Conservation (phyloP, 805 yeast genomes). For the Priceomyces castillae region DNA sequence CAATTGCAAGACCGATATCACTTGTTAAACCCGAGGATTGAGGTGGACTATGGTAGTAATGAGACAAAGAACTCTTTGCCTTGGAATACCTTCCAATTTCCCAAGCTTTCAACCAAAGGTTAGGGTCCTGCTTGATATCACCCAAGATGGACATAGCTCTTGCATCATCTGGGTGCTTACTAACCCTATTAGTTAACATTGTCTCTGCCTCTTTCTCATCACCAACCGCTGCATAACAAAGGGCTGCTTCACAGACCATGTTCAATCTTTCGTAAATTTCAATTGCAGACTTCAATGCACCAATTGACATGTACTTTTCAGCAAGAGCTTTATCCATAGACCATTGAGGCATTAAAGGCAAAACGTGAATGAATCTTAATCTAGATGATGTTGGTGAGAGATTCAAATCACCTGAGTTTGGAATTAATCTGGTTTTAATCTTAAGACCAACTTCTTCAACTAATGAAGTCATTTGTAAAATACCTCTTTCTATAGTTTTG, state of each 20-base stretch:
- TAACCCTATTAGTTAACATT: slow-evolving; percentile 54
- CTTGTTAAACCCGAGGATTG: slow-evolving; percentile 47
- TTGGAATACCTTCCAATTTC: slow-evolving; percentile 73
- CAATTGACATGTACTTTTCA: slow-evolving; percentile 79
- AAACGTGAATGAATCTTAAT: slow-evolving; percentile 64
- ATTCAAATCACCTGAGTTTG: slow-evolving; percentile 35
- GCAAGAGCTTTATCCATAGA: slow-evolving; percentile 78
- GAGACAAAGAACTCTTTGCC: slow-evolving; percentile 82
- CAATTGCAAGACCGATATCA: slow-evolving; percentile 53
- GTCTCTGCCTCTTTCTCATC: slow-evolving; percentile 64
- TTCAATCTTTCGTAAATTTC: slow-evolving; percentile 82
- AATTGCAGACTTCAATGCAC: slow-evolving; percentile 80
- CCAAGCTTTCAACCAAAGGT: slow-evolving; percentile 86
- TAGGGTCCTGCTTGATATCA: slow-evolving; percentile 75
- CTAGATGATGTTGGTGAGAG: slow-evolving; percentile 46
- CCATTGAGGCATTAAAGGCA: slow-evolving; percentile 85
- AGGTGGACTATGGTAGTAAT: slow-evolving; percentile 68
- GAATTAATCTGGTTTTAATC: slow-evolving; percentile 51
- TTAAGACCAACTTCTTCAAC: slow-evolving; percentile 83
- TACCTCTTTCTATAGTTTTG: slow-evolving; percentile 90
- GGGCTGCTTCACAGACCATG: slow-evolving; percentile 77
- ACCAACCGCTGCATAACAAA: slow-evolving; percentile 86
- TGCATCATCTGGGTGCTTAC: slow-evolving; percentile 66
- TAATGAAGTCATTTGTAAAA: slow-evolving; percentile 85
- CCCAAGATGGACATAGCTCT: slow-evolving; percentile 83